Evolutionary conservation across 805 yeast species (phyloP), one percentile per base, ranked within the genome.

Genomic region (Yamadazyma tumulicola): DNA sequence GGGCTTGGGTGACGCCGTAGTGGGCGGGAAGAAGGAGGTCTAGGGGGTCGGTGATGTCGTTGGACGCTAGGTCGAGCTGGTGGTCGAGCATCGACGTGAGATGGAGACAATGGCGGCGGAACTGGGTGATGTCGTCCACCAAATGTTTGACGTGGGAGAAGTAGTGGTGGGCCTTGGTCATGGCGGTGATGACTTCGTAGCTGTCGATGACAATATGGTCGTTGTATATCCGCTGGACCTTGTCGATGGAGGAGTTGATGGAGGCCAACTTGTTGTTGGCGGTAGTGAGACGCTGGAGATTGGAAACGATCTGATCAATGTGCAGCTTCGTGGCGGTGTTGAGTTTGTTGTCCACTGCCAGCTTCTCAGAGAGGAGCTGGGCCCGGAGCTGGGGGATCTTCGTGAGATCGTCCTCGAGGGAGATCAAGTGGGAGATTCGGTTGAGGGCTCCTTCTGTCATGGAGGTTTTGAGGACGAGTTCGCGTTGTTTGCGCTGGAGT

Each of bases 261-360:
- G 54, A 49, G 42, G 42, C 60, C 31, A 53, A 52, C 39, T 54
- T 64, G 36, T 21, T 59, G 46, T 54, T 46, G 62, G 69, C 47
- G 57, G 69, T 64, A 43, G 70, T 74, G 34, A 85, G 61, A 25
- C 64, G 59, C 30, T 67, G 67, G 26, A 83, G 67, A 36, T 77
- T 73, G 25, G 66, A 62, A 44, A 75, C 59, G 1, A 84, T 72
- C 6, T 74, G 59, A 29, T 75, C 79, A 38, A 77, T 73, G 45
- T 79, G 86, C 25, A 70, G 70, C 50, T 75, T 77, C n/a, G 86
- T 75, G 32, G 81, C 83, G 26, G 82, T 61, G 48, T 75, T 77
- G 43, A 91, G 64, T 52, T 87, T 91, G 31, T 81, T 67, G 47
- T 86, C 96, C 9, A 87, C 65, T 3, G 83, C 72, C 0, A 81